phyloP scores from a whole-genome alignment of 257 asterid species.

The Solanum chilense region DNA sequence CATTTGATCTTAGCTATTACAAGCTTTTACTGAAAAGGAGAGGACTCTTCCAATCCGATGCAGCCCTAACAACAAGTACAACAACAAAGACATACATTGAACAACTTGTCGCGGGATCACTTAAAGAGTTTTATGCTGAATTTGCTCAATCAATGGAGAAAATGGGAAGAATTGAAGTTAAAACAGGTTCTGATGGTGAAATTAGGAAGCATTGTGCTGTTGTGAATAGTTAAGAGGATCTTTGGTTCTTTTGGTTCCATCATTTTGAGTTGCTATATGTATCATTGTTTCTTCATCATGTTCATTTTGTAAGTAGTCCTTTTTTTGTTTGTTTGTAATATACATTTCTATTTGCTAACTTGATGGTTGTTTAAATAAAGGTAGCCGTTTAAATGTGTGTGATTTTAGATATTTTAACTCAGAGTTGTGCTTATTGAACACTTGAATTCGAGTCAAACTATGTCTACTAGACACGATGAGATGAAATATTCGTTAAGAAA shows the following conservation, averaged over 20 bases:
- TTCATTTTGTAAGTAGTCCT: background rate
- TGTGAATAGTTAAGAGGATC: slow-evolving; percentile 23
- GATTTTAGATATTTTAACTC: background rate
- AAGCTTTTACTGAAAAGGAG: slow-evolving; percentile 44
- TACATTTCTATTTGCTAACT: background rate
- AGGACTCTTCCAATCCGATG: slow-evolving; percentile 57
- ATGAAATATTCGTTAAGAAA: background rate
- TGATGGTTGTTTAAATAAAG: background rate
- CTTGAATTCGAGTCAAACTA: background rate
- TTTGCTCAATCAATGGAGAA: slow-evolving; percentile 65
- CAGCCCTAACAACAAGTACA: slow-evolving; percentile 32
- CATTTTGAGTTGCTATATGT: background rate
- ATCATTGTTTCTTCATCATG: background rate
- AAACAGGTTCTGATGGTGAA: slow-evolving; percentile 49
- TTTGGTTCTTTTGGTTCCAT: background rate
- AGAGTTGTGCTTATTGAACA: background rate
- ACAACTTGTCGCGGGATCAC: slow-evolving; percentile 21
- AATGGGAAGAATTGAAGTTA: slow-evolving; percentile 43
- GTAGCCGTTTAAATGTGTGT: background rate
- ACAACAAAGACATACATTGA: slow-evolving; percentile 24
- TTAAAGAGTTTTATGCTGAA: slow-evolving; percentile 25
- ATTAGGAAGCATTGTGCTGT: slow-evolving; percentile 53
- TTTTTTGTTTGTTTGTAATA: background rate
- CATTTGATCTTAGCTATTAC: slow-evolving; percentile 62
- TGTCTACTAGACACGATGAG: background rate